Conservation (phyloP, 805 yeast genomes). For the Kluyveromyces starmeri region DNA sequence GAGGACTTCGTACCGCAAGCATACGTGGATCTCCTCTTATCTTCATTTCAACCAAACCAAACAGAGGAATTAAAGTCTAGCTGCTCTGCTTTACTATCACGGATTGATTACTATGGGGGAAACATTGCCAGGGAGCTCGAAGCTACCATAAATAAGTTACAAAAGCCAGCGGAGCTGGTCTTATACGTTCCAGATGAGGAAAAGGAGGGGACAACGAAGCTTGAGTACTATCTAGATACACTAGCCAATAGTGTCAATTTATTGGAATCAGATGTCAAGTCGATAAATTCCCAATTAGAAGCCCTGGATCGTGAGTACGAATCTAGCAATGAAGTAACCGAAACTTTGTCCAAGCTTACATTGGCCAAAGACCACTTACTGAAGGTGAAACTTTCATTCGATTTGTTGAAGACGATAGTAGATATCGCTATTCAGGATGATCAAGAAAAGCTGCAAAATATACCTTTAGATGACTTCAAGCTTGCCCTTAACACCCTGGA, state of each 20-base stretch:
- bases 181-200: slow-evolving; percentile 24
- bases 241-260: slow-evolving; percentile 50
- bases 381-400: slow-evolving; percentile 39
- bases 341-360: slow-evolving; percentile 37
- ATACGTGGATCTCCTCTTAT: slow-evolving; percentile 54
- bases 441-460: slow-evolving; percentile 13
- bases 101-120: slow-evolving; percentile 54
- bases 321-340: slow-evolving; percentile 12
- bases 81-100: slow-evolving; percentile 44
- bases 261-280: slow-evolving; percentile 39
- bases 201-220: slow-evolving; percentile 40
- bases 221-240: slow-evolving; percentile 59
- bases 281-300: slow-evolving; percentile 23
- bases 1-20: slow-evolving; percentile 55
- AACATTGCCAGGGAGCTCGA: slow-evolving; percentile 49
- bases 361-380: slow-evolving; percentile 37
- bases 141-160: slow-evolving; percentile 38
- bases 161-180: slow-evolving; percentile 42
- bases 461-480: slow-evolving; percentile 28
- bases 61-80: slow-evolving; percentile 37
- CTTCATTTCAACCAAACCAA: slow-evolving; percentile 28
- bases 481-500: slow-evolving; percentile 37
- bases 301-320: slow-evolving; percentile 16
- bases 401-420: slow-evolving; percentile 34
- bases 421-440: slow-evolving; percentile 18